phyloP scores from a whole-genome alignment of 202 grass and related monocot species.

The Brachypodium distachyon region DNA sequence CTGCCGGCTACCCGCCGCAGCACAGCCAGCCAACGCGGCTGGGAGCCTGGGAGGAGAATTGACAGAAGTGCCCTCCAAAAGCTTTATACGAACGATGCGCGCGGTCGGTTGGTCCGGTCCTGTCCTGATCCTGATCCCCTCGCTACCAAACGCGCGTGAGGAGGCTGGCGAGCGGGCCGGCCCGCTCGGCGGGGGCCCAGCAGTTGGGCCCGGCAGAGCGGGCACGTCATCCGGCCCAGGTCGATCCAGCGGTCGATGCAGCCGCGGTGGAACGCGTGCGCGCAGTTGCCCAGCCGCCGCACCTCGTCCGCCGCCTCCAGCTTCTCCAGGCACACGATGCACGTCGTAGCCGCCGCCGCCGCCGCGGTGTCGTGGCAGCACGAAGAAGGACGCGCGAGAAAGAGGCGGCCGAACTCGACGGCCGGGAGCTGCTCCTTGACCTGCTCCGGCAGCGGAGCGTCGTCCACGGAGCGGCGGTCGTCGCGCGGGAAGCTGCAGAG shows the following conservation, averaged over 20 bases:
- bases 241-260: slow-evolving; percentile 88
- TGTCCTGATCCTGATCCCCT: no score
- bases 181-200: slow-evolving; percentile 15
- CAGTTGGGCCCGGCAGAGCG: slow-evolving; percentile 51
- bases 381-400: not conserved
- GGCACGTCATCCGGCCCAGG: slow-evolving; percentile 43
- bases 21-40: not conserved
- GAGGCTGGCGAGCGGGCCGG: not conserved
- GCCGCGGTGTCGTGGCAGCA: not conserved
- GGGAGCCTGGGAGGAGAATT: no score
- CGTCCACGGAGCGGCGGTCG: not conserved
- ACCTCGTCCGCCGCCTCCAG: slow-evolving; percentile 33
- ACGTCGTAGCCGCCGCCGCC: not conserved
- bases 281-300: slow-evolving; percentile 61
- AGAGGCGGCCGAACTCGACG: slow-evolving; percentile 26
- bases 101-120: not conserved
- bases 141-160: slow-evolving; percentile 13
- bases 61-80: not conserved
- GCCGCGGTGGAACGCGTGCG: slow-evolving; percentile 64
- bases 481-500: slow-evolving; percentile 10
- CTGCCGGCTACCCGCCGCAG: not conserved
- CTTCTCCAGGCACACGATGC: slow-evolving; percentile 65
- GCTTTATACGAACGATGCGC: not conserved
- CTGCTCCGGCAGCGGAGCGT: slow-evolving; percentile 12
- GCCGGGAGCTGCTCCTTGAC: slow-evolving; percentile 43